Evolutionary conservation across 2,329 filamentous ascomycete species (phyloP), one percentile per base, ranked within the genome.

Genomic region (Thelonectria olida): DNA sequence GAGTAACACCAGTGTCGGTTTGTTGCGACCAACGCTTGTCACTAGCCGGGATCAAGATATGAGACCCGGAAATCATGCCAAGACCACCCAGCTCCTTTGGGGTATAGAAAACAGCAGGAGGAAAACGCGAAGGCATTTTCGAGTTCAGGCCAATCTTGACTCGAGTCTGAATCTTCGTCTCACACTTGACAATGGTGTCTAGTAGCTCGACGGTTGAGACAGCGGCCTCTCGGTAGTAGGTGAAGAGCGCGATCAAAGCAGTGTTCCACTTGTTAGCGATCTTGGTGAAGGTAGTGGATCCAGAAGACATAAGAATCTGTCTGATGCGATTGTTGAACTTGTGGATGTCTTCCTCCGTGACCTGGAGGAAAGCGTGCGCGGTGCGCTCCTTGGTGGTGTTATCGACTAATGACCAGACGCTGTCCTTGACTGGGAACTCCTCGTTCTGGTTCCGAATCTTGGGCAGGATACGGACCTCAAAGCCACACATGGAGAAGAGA

Each of bases 231-330:
- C 96, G 92, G 75, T 99, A 99, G 79, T 99, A 99, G 0, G 96
- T 98, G 80, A 99, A 99, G 23, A 99, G 86, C 1, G 96, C 94
- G 72, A 99, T 99, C 68, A 99, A 80, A 1, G 93, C 96, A 0
- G 96, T 99, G 79, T 99, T 99, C 96, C 96, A 99, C 81, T 99
- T 99, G 81, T 99, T 99, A 47, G 96, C 96, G 73, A 99, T 99
- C 85, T 99, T 99, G 45, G 96, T 99, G 80, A 99, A 99, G 0
- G 96, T 99, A 0, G 96, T 99, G 5, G 93, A 97, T n/a, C 96
- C 96, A 60, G 96, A 98, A 10, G 95, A 98, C 96, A 99, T 99
- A 58, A 99, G 85, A 75, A 99, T 99, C 74, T 99, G 96, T 61
- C 96, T 89, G 73, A 99, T 99, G 41, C 96, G 90, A 78, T 99